Evolutionary conservation across 768 basidiomycete species (phyloP).

Genomic region (Leccinum obscurum): DNA sequence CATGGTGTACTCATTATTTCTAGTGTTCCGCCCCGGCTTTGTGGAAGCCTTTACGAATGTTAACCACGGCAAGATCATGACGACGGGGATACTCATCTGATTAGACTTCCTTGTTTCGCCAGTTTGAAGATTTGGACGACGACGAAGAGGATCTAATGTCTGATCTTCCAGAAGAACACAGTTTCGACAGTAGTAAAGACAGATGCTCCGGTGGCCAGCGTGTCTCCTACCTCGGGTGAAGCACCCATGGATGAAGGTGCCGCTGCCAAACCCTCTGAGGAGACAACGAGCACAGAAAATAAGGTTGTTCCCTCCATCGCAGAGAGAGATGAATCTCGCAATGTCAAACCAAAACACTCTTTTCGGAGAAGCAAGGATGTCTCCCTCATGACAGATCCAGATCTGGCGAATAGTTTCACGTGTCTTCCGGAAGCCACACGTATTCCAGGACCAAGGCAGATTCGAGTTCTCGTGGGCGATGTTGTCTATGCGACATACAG

Average conservation of each 20-base stretch:
- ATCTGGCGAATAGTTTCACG: background rate
- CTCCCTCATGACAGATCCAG: constrained; percentile 20
- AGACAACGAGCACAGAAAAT: background rate
- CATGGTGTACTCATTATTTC: background rate
- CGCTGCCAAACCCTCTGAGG: constrained; percentile 5
- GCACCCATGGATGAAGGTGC: constrained; percentile 9
- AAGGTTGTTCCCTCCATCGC: background rate
- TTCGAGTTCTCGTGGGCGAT: constrained; percentile 53
- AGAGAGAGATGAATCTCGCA: constrained; percentile 24
- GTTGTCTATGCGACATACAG: constrained; percentile 66
- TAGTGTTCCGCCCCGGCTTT: constrained; percentile 77
- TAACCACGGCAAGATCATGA: constrained; percentile 28
- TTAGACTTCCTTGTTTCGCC: constrained; percentile 36
- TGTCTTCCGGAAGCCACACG: background rate
- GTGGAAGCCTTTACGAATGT: constrained; percentile 50
- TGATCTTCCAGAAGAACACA: constrained; percentile 33
- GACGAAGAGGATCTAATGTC: constrained; percentile 49
- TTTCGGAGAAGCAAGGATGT: constrained; percentile 35
- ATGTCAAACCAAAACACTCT: constrained; percentile 34
- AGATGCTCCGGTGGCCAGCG: constrained; percentile 17
- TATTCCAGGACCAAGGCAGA: constrained; percentile 50
- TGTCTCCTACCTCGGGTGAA: background rate
- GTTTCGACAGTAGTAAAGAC: constrained; percentile 31
- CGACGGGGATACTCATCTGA: constrained; percentile 52
- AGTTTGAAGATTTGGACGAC: constrained; percentile 52